Evolutionary conservation across 1,284 basidiomycete species (phyloP).

Genomic region (Trametes versicolor): DNA sequence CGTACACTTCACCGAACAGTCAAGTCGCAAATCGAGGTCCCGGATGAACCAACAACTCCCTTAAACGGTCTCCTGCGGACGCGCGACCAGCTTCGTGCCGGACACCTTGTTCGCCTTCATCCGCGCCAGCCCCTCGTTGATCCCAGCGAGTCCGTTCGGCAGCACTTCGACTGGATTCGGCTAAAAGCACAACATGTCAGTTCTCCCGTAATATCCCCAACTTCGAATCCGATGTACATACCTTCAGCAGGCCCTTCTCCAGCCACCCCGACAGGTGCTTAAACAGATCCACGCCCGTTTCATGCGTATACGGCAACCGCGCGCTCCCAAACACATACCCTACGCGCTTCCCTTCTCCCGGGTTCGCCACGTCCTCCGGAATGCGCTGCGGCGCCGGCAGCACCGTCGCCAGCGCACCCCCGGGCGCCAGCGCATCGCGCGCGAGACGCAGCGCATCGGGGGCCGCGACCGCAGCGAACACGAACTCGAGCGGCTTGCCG

Average conservation of each 20-base stretch:
- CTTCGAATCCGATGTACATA: no score
- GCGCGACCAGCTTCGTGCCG: constrained; percentile 58
- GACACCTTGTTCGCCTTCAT: constrained; percentile 55
- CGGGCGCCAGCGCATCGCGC: no score
- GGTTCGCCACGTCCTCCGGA: constrained; percentile 30
- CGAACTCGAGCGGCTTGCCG: constrained; percentile 43
- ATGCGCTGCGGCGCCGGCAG: constrained; percentile 21
- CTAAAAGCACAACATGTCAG: constrained; percentile 16
- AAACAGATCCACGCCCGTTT: constrained; percentile 14
- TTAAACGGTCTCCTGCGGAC: constrained; percentile 55
- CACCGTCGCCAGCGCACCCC: no score
- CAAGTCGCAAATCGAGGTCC: no score
- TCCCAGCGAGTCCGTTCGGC: constrained; percentile 55
- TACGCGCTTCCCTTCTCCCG: background rate
- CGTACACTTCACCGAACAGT: no score
- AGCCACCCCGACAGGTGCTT: constrained; percentile 20
- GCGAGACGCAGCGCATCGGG: background rate
- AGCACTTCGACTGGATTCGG: constrained; percentile 51
- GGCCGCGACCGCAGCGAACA: constrained; percentile 48
- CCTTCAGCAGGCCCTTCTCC: constrained; percentile 7
- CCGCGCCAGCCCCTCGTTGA: constrained; percentile 53
- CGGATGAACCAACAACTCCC: background rate
- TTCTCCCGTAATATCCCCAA: no score
- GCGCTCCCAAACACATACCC: constrained; percentile 8
- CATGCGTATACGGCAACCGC: background rate